Conservation (phyloP, 371 early-diverging fungal genomes). For the Syncephalastrum contaminatum region DNA sequence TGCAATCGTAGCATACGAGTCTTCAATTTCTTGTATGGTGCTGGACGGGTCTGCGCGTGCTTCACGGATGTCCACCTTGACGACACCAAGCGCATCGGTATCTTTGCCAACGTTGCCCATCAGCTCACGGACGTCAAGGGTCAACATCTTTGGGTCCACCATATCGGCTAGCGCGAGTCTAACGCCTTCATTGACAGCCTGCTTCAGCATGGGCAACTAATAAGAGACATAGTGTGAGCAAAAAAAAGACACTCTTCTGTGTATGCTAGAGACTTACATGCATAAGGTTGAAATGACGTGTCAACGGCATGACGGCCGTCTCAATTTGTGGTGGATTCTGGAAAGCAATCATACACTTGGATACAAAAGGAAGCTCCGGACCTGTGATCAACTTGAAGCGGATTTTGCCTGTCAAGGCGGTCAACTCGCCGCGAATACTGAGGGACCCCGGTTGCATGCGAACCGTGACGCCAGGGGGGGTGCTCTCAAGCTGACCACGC, state of each 20-base stretch:
- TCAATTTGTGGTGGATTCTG: conserved; percentile 38
- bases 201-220: conserved; percentile 40
- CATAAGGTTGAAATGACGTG: conserved; percentile 45
- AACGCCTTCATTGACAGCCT: conserved; percentile 38
- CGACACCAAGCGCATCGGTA: conserved; percentile 41
- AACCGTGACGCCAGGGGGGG: conserved; percentile 38
- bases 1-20: conserved; percentile 37
- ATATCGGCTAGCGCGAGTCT: conserved; percentile 36
- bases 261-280: conserved; percentile 19
- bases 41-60: conserved; percentile 20
- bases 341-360: conserved; percentile 44
- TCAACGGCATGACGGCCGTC: conserved; percentile 43
- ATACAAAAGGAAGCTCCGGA: conserved; percentile 43
- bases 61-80: conserved; percentile 31
- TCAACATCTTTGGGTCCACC: conserved; percentile 47
- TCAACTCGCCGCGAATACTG: conserved; percentile 40
- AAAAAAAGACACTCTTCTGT: not conserved
- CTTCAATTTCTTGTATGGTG: conserved; percentile 33
- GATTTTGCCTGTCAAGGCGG: conserved; percentile 36
- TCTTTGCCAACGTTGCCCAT: conserved; percentile 31
- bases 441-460: conserved; percentile 33
- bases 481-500: conserved; percentile 17
- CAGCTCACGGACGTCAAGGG: conserved; percentile 33
- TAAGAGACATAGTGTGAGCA: not conserved
- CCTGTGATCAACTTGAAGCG: conserved; percentile 40